These are phyloP conservation scores for Alternaria infectoria DNA, from an alignment of 2,329 filamentous ascomycete species.

Conservation along the genomic window DNA sequence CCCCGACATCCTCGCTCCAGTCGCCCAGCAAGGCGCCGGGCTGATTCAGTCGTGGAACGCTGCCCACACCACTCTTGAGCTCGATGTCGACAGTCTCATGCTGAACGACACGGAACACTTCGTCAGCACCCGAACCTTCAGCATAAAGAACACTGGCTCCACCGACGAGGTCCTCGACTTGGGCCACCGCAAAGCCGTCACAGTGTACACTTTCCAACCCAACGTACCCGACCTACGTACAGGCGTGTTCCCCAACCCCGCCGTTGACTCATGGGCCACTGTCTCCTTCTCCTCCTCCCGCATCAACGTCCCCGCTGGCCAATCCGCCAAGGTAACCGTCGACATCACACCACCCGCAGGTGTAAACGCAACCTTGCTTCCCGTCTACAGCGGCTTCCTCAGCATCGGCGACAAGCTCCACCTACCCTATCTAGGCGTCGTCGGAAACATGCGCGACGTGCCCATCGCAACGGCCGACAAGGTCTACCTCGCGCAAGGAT, in stretches of 20 bases:
- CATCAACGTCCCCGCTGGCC: conserved; percentile 26
- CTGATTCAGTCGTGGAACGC: conserved; percentile 25
- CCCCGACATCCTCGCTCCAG: conserved; percentile 20
- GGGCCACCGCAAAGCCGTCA: conserved; percentile 21
- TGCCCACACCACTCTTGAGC: conserved; percentile 15
- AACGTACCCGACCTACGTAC: not conserved
- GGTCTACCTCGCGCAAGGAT: conserved; percentile 17
- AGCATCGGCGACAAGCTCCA: conserved; percentile 13
- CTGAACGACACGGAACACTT: conserved; percentile 36
- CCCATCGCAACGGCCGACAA: conserved; percentile 1
- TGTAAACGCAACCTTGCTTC: conserved; percentile 20
- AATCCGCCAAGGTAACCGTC: not conserved
- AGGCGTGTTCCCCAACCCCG: conserved; percentile 7
- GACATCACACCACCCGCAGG: not conserved
- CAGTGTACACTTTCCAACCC: conserved; percentile 20
- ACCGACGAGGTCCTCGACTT: not conserved
- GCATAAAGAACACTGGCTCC: conserved; percentile 16
- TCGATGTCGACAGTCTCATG: conserved; percentile 21
- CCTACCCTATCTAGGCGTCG: conserved; percentile 30
- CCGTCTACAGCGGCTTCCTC: conserved; percentile 32
- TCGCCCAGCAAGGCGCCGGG: conserved; percentile 31
- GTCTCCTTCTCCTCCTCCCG: conserved; percentile 15
- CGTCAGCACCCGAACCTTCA: conserved; percentile 28
- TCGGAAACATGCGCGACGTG: conserved; percentile 19
- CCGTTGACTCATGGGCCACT: conserved; percentile 14